Base-by-base conservation (phyloP, 345 rosid genomes). In the Hevea brasiliensis region DNA sequence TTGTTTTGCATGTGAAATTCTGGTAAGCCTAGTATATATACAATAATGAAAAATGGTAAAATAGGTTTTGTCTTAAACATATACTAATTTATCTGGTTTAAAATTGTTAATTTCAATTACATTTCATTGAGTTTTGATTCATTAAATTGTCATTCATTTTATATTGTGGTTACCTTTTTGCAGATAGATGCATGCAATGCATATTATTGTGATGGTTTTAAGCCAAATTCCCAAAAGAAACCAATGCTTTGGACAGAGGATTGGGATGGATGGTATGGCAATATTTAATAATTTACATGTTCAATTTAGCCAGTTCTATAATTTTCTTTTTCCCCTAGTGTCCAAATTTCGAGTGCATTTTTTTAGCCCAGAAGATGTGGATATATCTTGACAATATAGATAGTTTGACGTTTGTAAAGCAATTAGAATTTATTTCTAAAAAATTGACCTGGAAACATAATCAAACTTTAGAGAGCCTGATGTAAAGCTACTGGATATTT, bases 191-290 rank as follows among this genome's bases (percentile, higher is more conserved):
- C 98, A 56, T 94, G 98, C 91, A 94, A 94, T 68, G 96, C 82
- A 77, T 94, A 87, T 74, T 94, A 94, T 74, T 94, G 96, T 83
- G 97, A 94, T 83, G 98, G 98, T 61, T 94, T 84, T 72, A 92
- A 82, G 84, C 93, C 98, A 64, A 92, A 94, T 81, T 89, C 98
- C 58, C 45, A 45, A 23, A 83, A 67, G 41, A 94, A 94, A 77
- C 98, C 97, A 65, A 74, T 81, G 56, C 72, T 94, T 62, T 94
- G 98, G 98, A 94, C 98, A 42, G 98, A 94, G 82, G 79, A 94
- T 85, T 94, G 97, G 97, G 97, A 92, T 94, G 98, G 98, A 78
- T 94, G 98, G 98, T 94, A 89, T 78, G 88, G 61, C 23, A 37
- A 21, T 57, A 15, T 54, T 54, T 54, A 50, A 53, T 29, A 67